Evolutionary conservation across 768 basidiomycete species (phyloP), one percentile per base, ranked within the genome.

Genomic region (Tricholomella constricta): DNA sequence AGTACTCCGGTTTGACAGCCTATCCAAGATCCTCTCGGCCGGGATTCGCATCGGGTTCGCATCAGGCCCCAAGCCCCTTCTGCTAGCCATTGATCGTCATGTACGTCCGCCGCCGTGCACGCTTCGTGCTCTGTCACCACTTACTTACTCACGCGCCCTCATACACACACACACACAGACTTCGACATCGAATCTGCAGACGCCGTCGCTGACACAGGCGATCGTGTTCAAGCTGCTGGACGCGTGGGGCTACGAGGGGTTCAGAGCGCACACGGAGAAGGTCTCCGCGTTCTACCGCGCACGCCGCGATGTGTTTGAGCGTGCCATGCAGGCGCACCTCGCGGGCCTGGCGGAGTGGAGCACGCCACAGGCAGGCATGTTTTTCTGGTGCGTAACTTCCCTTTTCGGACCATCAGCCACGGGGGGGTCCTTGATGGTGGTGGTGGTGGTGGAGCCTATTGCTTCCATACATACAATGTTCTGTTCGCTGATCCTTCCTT

Each of bases 1-100:
- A 17, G 91, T 94, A 35, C 57, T 94, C 10, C 81, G 92, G 17
- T 89, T 95, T 64, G 92, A 94, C 66, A 90, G 88, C 59, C 76
- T 94, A 47, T 89, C 86, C 49, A 95, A 95, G 71, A 73, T 93
- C 31, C 74, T 85, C 26, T 82, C 83, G 4, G 77, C 84, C 15
- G 87, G 89, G 1, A 81, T 89, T 66, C 82, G 88, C 14, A 72
- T 92, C 48, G 91, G 90, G 6, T 91, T 87, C 64, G 80, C 78
- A 0, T 83, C 86, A 2, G 91, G 88, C 1, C 90, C 92, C 4
- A 76, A 75, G 34, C 67, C 73, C 8, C 68, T 94, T 15, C 57
- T 90, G 8, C 72, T 81, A 43, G 80, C 79, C 0, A 88, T 94
- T 40, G 83, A 91, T 65, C 68, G 77, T 32, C 77, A 87, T 69